phyloP scores from a whole-genome alignment of 1,284 basidiomycete species.

The Pseudozyma thailandica region DNA sequence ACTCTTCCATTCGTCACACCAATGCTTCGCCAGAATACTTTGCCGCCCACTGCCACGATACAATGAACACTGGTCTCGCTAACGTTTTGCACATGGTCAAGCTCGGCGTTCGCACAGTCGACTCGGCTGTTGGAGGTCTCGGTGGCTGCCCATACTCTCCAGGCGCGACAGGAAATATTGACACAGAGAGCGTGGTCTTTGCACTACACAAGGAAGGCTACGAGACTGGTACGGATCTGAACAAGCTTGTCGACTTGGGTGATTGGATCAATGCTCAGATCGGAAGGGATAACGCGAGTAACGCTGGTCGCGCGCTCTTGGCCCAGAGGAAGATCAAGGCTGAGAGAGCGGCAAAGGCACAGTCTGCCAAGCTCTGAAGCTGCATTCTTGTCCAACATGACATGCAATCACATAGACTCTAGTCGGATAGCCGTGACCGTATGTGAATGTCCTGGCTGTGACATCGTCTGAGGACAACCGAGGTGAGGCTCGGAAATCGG shows the following conservation, averaged over 20 bases:
- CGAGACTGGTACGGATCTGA: slow-evolving; percentile 74
- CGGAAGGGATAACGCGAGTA: slow-evolving; percentile 41
- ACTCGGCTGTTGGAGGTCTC: slow-evolving; percentile 81
- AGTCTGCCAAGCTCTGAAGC: slow-evolving; percentile 15
- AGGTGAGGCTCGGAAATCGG: slow-evolving; percentile 6
- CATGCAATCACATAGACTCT: no score
- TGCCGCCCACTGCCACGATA: slow-evolving; percentile 82
- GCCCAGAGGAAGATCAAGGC: slow-evolving; percentile 39
- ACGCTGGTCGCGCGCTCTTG: slow-evolving; percentile 49
- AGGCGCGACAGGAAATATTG: slow-evolving; percentile 71
- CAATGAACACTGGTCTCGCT: slow-evolving; percentile 80
- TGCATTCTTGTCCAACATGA: neutral
- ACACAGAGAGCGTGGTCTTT: slow-evolving; percentile 79
- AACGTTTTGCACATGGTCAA: slow-evolving; percentile 70
- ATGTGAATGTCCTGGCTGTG: no score
- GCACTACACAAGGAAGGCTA: slow-evolving; percentile 80
- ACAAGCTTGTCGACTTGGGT: slow-evolving; percentile 43
- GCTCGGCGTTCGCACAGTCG: slow-evolving; percentile 71
- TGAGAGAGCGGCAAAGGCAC: slow-evolving; percentile 19
- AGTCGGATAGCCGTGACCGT: no score
- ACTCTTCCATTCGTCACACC: slow-evolving; percentile 73
- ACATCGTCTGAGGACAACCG: neutral
- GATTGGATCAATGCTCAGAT: slow-evolving; percentile 46
- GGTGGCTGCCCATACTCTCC: slow-evolving; percentile 96
- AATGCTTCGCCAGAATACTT: slow-evolving; percentile 4